phyloP scores from a whole-genome alignment of 306 rosid genomes.

The Vigna nakashimae region DNA sequence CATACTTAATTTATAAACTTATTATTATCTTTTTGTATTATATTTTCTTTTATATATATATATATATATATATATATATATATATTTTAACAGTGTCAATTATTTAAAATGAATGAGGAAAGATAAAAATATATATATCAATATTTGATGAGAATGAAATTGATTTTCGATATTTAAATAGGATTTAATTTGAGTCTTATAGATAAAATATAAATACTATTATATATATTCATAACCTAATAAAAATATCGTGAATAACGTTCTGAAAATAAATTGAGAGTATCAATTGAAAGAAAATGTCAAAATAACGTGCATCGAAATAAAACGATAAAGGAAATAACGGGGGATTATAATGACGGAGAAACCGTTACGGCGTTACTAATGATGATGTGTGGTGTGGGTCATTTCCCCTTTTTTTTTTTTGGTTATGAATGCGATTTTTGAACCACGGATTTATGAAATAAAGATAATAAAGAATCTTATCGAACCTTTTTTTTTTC shows the following conservation, averaged over 20 bases:
- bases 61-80: too few relatives aligned
- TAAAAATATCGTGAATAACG: too few relatives aligned
- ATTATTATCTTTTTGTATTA: too few relatives aligned
- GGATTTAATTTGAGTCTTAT: too few relatives aligned
- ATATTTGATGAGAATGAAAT: too few relatives aligned
- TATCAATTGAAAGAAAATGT: background rate
- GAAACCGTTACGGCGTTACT: background rate
- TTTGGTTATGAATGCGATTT: background rate
- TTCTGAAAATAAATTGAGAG: background rate
- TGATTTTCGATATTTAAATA: too few relatives aligned
- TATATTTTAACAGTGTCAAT: too few relatives aligned
- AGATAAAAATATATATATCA: too few relatives aligned
- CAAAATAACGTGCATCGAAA: background rate
- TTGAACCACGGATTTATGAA: slow-evolving; percentile 9
- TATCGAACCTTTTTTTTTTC: background rate
- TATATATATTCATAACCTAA: background rate
- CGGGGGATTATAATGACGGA: background rate
- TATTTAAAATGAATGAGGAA: too few relatives aligned
- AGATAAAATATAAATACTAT: too few relatives aligned
- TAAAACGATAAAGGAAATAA: background rate
- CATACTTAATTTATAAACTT: too few relatives aligned
- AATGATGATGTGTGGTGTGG: background rate
- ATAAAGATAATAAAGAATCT: background rate
- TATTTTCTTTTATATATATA: too few relatives aligned
- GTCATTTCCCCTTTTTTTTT: background rate